Percentiles rank a stretch among this genome's conserved stretches.
Evolutionary conservation across 2,329 filamentous ascomycete genomes (phyloP).

Genomic region (Pseudomassariella vexata): DNA sequence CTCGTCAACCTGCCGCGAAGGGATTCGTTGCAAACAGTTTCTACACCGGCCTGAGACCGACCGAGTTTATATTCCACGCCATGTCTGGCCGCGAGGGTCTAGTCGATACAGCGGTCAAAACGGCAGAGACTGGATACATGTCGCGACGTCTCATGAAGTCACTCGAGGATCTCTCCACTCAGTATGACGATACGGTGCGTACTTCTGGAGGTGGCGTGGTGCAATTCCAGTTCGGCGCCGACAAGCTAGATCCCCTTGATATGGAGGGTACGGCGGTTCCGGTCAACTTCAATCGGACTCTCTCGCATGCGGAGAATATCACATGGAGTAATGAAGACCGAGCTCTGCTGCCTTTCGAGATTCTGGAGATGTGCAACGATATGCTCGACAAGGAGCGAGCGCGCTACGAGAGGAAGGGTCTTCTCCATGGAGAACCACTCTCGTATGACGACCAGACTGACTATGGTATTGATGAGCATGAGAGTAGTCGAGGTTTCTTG

Average conservation of each 20-base stretch:
- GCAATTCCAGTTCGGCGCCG: slow-evolving; percentile 95
- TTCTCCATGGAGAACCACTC: slow-evolving; percentile 57
- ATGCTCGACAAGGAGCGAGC: slow-evolving; percentile 63
- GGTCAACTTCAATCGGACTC: slow-evolving; percentile 87
- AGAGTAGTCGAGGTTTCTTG: slow-evolving; percentile 78
- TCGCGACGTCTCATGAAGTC: slow-evolving; percentile 97
- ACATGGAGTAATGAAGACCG: slow-evolving; percentile 76
- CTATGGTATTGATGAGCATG: slow-evolving; percentile 67
- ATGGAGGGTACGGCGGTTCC: slow-evolving; percentile 95
- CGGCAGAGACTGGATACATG: slow-evolving; percentile 98
- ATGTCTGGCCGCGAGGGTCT: slow-evolving; percentile 98
- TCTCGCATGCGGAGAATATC: slow-evolving; percentile 68
- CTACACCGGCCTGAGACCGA: slow-evolving; percentile 83
- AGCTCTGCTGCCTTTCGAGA: slow-evolving; percentile 68
- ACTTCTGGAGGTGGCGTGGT: slow-evolving; percentile 86
- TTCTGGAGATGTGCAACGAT: slow-evolving; percentile 60
- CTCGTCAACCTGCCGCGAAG: slow-evolving; percentile 87
- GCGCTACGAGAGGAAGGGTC: slow-evolving; percentile 54
- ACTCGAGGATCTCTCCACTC: slow-evolving; percentile 85
- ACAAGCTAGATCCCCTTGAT: slow-evolving; percentile 90
- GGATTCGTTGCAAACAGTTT: slow-evolving; percentile 98
- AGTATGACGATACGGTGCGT: slow-evolving; percentile 91
- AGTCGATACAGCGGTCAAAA: slow-evolving; percentile 98
- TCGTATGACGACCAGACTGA: slow-evolving; percentile 66
- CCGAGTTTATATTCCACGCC: slow-evolving; percentile 96